phyloP scores from a whole-genome alignment of 495 filamentous ascomycete genomes.

The Aspergillus ostianus region DNA sequence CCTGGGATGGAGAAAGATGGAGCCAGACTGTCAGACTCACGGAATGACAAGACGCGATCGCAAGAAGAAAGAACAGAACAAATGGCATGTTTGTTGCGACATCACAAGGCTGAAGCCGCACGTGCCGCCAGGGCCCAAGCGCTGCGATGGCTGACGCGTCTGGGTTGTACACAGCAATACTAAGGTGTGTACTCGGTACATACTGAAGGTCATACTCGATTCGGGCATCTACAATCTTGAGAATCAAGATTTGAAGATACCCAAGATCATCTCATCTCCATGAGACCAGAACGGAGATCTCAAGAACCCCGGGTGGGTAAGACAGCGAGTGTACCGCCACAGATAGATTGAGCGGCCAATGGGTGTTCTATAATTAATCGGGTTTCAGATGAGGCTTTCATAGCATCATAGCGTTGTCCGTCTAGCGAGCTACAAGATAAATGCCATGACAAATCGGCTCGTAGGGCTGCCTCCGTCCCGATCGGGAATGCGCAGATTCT shows the following conservation, averaged over 20 bases:
- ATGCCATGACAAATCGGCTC: not conserved
- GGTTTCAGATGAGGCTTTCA: not conserved
- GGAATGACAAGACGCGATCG: too few species aligned
- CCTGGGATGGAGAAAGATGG: too few species aligned
- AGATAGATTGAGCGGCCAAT: not conserved
- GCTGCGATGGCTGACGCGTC: slow-evolving; percentile 9
- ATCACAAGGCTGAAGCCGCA: slow-evolving; percentile 7
- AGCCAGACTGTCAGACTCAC: too few species aligned
- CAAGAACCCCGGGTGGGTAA: not conserved
- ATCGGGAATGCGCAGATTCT: not conserved
- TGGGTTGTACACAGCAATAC: too few species aligned
- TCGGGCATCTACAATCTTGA: too few species aligned
- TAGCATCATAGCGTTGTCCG: too few species aligned
- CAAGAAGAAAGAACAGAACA: not conserved
- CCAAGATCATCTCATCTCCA: too few species aligned
- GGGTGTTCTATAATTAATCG: not conserved
- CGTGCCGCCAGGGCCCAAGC: slow-evolving; percentile 5
- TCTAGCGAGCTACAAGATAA: too few species aligned
- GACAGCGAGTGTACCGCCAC: not conserved
- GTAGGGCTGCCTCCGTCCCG: not conserved
- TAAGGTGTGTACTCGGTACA: too few species aligned
- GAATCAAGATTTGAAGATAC: too few species aligned
- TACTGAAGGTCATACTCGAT: too few species aligned
- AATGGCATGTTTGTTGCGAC: not conserved
- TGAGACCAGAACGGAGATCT: not conserved